A percentile compares a stretch with the other conserved stretches of the same genome.
Evolutionary conservation across 192 early-diverging fungal species (phyloP).

Genomic region (Coemansia sp.): DNA sequence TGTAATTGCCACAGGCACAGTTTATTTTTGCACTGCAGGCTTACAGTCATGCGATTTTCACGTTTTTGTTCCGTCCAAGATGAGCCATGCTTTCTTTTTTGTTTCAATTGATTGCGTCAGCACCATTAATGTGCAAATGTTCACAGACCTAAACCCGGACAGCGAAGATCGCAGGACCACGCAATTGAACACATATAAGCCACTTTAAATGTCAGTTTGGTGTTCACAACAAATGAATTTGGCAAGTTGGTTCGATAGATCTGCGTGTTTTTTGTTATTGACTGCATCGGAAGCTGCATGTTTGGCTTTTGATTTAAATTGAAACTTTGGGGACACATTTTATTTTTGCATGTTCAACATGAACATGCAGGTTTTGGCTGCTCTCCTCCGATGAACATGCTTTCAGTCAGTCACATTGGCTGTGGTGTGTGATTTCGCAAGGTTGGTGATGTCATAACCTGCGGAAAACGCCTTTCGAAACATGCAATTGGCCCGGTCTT

Average conservation of each 20-base stretch:
- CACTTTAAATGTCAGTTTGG: not conserved
- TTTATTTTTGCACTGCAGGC: not conserved
- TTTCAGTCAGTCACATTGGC: not conserved
- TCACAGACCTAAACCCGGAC: not conserved
- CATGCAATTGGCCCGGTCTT: not conserved
- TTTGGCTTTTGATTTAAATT: not conserved
- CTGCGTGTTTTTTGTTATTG: not conserved
- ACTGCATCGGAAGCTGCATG: not conserved
- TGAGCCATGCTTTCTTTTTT: not conserved
- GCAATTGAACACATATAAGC: not conserved
- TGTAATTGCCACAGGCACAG: not conserved
- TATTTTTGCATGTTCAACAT: not conserved
- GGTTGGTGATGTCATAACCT: not conserved
- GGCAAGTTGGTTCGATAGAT: not conserved
- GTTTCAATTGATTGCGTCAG: not conserved
- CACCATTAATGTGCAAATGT: not conserved
- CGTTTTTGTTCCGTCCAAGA: not conserved
- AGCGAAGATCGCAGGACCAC: not conserved
- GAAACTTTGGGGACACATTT: not conserved
- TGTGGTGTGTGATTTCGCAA: not conserved
- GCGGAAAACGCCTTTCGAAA: not conserved
- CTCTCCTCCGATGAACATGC: not conserved
- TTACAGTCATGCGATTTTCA: not conserved
- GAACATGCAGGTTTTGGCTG: not conserved
- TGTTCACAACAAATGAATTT: no score